A percentile compares a stretch with the other conserved stretches of the same genome.
These are phyloP conservation scores for Ogataea hybrid DNA, from an alignment of 1,139 yeast genomes.

Conservation along the genomic window DNA sequence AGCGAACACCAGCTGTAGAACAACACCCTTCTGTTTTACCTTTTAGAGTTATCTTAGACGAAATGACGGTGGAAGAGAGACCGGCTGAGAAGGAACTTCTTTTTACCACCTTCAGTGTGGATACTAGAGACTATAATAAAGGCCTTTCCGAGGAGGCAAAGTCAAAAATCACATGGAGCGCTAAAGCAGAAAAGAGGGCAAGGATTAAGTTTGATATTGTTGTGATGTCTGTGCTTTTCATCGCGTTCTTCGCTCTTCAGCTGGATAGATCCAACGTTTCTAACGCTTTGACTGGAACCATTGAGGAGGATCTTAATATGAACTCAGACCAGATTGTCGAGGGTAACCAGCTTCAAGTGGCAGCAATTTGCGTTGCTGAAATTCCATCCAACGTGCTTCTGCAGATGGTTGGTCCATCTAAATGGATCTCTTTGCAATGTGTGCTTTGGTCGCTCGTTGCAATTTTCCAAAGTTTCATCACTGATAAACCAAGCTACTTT, in stretches of 20 bases:
- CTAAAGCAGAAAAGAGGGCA: constrained; percentile 1
- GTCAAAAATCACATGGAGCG: constrained; percentile 1
- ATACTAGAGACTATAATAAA: background rate
- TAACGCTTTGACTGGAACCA: constrained; percentile 57
- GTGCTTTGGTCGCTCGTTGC: constrained; percentile 54
- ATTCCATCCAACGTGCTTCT: constrained; percentile 1
- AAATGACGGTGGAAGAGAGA: background rate
- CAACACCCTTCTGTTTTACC: background rate
- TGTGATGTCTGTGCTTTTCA: constrained; percentile 1
- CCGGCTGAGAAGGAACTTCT: background rate
- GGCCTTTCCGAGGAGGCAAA: background rate
- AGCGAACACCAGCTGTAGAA: background rate
- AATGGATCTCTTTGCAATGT: constrained; percentile 53
- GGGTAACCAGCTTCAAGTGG: constrained; percentile 2
- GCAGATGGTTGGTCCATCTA: constrained; percentile 43
- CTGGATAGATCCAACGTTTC: constrained; percentile 64
- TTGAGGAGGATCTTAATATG: constrained; percentile 51
- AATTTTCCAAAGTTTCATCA: constrained; percentile 1
- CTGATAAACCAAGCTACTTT: constrained; percentile 1
- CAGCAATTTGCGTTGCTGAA: constrained; percentile 1
- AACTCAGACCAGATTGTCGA: constrained; percentile 1
- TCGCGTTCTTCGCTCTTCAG: constrained; percentile 1
- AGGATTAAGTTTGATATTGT: constrained; percentile 1
- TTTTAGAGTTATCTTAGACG: background rate
- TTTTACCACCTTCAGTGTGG: background rate